Percentiles rank a stretch among this genome's conserved stretches.
Evolutionary conservation across 2,329 filamentous ascomycete genomes (phyloP).

Genomic region (Trichocomaceae sp.): DNA sequence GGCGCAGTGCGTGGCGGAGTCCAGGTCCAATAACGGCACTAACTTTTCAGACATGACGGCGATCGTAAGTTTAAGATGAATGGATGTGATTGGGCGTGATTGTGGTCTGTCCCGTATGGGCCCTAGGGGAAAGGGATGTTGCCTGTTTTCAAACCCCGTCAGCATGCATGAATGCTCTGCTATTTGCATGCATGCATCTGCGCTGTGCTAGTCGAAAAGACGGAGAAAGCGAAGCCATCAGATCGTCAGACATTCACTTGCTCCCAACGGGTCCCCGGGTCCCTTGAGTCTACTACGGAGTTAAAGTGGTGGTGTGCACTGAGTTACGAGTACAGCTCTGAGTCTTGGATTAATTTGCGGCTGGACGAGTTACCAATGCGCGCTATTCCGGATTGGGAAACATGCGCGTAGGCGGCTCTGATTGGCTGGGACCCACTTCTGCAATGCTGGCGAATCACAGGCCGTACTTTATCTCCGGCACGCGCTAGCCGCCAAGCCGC

Average conservation of each 20-base stretch:
- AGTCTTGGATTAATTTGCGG: too few species aligned
- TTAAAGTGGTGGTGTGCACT: too few species aligned
- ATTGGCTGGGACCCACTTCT: not conserved
- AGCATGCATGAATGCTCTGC: not conserved
- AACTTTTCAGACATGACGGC: constrained; percentile 1
- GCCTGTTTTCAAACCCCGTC: not conserved
- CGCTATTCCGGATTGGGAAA: not conserved
- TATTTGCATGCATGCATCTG: not conserved
- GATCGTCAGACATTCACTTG: not conserved
- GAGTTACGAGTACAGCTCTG: too few species aligned
- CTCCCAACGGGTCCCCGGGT: too few species aligned
- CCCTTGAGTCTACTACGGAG: too few species aligned
- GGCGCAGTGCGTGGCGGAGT: constrained; percentile 7
- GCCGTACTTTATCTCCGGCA: not conserved
- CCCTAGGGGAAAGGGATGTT: not conserved
- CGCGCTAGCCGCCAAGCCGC: constrained; percentile 1
- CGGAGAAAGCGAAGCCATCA: not conserved
- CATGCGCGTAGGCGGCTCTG: not conserved
- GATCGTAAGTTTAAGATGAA: constrained; percentile 8
- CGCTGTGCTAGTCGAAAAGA: too few species aligned
- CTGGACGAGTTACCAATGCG: not conserved
- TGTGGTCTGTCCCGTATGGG: not conserved
- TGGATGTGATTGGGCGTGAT: constrained; percentile 1
- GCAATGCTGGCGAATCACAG: not conserved
- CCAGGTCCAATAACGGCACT: not conserved